phyloP scores from a whole-genome alignment of 2,329 filamentous ascomycete genomes.

The Curvularia lunata region DNA sequence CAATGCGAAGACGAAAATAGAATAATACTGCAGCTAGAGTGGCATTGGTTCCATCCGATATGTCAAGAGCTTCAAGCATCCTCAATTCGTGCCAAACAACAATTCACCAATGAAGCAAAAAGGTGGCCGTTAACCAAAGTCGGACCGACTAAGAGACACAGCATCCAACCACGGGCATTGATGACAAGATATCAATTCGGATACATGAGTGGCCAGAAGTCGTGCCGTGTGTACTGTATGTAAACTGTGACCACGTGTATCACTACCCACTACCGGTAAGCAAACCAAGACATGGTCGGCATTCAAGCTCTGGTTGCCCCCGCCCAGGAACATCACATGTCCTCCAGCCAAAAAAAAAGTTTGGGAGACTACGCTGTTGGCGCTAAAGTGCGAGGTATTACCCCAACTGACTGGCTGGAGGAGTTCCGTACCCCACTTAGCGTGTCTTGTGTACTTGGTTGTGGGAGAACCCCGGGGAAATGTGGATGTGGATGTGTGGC shows the following conservation, averaged over 20 bases:
- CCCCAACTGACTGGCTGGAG: conserved; percentile 14
- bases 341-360: background rate
- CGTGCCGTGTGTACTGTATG: conserved; percentile 9
- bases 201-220: conserved; percentile 19
- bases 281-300: background rate
- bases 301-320: background rate
- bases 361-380: background rate
- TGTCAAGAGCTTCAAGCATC: background rate
- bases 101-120: background rate
- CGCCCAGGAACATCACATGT: background rate
- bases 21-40: background rate
- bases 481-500: background rate
- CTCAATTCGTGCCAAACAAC: background rate
- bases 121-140: background rate
- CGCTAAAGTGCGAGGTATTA: conserved; percentile 35
- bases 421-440: conserved; percentile 24
- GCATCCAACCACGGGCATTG: background rate
- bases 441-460: conserved; percentile 9
- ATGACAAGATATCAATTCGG: background rate
- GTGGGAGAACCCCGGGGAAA: conserved; percentile 1
- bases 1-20: no score
- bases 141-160: conserved; percentile 8
- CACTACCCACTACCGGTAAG: background rate
- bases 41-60: background rate
- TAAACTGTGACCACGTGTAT: background rate